These are phyloP conservation scores for Backusella luteola DNA, from an alignment of 192 early-diverging fungal genomes.

Conservation along the genomic window DNA sequence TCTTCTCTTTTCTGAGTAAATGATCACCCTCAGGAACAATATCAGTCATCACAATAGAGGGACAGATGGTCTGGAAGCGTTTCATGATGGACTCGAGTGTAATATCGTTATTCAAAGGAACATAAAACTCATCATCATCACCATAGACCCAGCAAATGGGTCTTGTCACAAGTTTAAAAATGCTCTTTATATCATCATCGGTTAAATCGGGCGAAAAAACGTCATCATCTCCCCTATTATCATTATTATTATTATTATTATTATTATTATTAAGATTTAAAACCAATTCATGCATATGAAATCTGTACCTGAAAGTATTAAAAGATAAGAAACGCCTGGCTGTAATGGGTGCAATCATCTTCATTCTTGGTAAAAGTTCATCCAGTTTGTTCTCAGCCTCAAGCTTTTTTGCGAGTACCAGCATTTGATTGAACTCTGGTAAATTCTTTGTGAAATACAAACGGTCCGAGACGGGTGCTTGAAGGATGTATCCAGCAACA, in stretches of 20 bases:
- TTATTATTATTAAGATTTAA: not conserved
- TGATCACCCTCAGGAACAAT: not conserved
- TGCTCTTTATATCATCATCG: not conserved
- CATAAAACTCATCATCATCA: not conserved
- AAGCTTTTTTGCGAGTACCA: conserved; percentile 35
- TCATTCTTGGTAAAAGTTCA: conserved; percentile 39
- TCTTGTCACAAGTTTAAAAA: not conserved
- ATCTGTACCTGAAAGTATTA: conserved; percentile 30
- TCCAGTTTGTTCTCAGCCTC: conserved; percentile 33
- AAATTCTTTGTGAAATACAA: conserved; percentile 29
- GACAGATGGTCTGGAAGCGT: not conserved
- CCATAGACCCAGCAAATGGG: not conserved
- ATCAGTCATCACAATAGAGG: not conserved
- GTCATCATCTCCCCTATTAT: conserved; percentile 6
- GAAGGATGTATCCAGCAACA: conserved; percentile 37
- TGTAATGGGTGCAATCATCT: conserved; percentile 35
- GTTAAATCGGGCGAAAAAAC: conserved; percentile 11
- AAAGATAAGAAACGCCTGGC: conserved; percentile 41
- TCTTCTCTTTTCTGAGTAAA: not conserved
- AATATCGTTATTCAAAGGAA: not conserved
- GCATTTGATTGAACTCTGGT: conserved; percentile 26
- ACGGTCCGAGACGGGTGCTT: conserved; percentile 45
- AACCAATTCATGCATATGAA: not conserved
- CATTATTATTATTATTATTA: not conserved
- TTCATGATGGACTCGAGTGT: not conserved